Conservation (phyloP, 1,284 basidiomycete genomes). For the Boletus subluridellus region DNA sequence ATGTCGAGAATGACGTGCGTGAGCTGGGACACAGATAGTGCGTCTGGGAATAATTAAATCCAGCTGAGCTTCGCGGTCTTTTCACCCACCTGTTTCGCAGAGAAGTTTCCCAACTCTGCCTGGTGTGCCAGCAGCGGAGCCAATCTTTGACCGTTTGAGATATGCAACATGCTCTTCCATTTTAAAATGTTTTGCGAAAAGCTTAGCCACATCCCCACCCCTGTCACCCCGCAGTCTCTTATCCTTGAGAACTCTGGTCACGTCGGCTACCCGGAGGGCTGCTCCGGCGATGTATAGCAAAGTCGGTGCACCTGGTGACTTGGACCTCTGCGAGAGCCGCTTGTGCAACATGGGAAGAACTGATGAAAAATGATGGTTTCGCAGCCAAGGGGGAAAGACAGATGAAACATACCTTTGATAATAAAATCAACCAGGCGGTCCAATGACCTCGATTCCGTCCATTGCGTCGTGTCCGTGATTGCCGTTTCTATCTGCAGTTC, state of each 20-base stretch:
- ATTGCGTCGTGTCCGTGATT: slow-evolving; percentile 69
- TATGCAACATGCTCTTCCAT: slow-evolving; percentile 75
- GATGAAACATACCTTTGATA: slow-evolving; percentile 49
- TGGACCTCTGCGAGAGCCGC: slow-evolving; percentile 68
- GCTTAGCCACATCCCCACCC: slow-evolving; percentile 78
- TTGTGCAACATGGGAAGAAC: slow-evolving; percentile 65
- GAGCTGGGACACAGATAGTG: slow-evolving; percentile 64
- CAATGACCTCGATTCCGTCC: slow-evolving; percentile 65
- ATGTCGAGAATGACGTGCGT: slow-evolving; percentile 79
- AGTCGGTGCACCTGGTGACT: slow-evolving; percentile 72
- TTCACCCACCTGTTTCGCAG: slow-evolving; percentile 62
- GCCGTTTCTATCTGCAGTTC: slow-evolving; percentile 60
- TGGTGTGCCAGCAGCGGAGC: slow-evolving; percentile 78
- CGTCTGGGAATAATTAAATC: slow-evolving; percentile 46
- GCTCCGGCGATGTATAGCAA: slow-evolving; percentile 73
- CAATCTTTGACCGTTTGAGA: slow-evolving; percentile 70
- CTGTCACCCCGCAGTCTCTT: slow-evolving; percentile 68
- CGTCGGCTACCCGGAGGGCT: slow-evolving; percentile 75
- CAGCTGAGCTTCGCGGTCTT: slow-evolving; percentile 1
- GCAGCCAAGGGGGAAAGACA: not conserved
- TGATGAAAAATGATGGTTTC: slow-evolving; percentile 29
- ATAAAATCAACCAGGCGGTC: slow-evolving; percentile 72
- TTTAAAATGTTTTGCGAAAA: slow-evolving; percentile 86
- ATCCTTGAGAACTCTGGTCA: slow-evolving; percentile 67
- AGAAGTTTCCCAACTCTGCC: slow-evolving; percentile 77